A percentile compares a stretch with the other conserved stretches of the same genome.
Evolutionary conservation across 768 basidiomycete genomes (phyloP).

Genomic region (Lentinula edodes): DNA sequence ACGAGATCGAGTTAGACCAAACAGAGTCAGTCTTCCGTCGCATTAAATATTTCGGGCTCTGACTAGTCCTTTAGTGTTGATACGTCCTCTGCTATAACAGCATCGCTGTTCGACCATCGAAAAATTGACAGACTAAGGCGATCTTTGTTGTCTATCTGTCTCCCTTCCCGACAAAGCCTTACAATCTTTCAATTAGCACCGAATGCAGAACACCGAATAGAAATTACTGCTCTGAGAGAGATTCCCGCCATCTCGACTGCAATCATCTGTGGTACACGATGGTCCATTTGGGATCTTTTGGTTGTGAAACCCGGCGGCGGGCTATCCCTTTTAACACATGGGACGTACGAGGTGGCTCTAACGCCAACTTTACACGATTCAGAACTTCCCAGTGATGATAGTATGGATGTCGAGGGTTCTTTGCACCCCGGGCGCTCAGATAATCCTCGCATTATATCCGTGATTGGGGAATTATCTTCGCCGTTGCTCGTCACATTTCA

Average conservation of each 20-base stretch:
- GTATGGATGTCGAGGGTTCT: neutral
- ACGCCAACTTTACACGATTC: constrained; percentile 8
- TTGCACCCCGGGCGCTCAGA: too few relatives aligned
- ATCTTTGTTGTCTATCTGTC: constrained; percentile 50
- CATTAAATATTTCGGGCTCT: constrained; percentile 2
- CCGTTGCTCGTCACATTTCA: constrained; percentile 27
- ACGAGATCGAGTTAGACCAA: constrained; percentile 39
- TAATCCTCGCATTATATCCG: neutral
- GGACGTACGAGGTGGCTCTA: constrained; percentile 29
- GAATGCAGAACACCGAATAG: constrained; percentile 34
- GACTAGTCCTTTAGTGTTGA: constrained; percentile 24
- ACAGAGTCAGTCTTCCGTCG: constrained; percentile 39
- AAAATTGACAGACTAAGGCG: constrained; percentile 49
- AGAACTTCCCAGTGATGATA: neutral
- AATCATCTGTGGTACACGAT: constrained; percentile 59
- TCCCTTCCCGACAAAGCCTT: constrained; percentile 40
- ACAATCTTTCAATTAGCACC: constrained; percentile 45
- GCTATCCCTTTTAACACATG: constrained; percentile 60
- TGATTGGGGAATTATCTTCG: neutral
- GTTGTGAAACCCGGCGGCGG: constrained; percentile 51
- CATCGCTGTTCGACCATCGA: constrained; percentile 59
- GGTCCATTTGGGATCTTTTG: constrained; percentile 62
- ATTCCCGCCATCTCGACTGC: constrained; percentile 45
- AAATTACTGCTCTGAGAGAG: constrained; percentile 30
- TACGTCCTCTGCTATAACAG: constrained; percentile 44